Evolutionary conservation across 1,284 basidiomycete genomes (phyloP), one percentile per base, ranked within the genome.

Genomic region (Moesziomyces parantarcticus): DNA sequence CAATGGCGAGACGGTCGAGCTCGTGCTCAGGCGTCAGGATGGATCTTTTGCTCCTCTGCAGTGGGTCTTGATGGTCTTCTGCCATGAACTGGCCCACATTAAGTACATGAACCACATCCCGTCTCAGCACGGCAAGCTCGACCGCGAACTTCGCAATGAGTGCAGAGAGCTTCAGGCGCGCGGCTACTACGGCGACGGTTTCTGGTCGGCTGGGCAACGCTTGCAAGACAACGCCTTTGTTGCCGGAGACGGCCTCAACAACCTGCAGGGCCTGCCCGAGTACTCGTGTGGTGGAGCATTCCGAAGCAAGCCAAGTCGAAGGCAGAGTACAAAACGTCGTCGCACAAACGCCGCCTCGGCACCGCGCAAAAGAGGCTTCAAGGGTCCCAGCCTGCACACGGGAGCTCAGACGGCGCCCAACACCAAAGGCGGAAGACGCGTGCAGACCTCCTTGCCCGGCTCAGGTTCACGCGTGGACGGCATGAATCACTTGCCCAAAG

Each of bases 71-170:
- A 66, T 67, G 60, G 77, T 79, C 11, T 76, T 79, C 32, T 71
- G 67, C 51, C 77, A 79, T 41, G 77, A 79, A 54, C 52, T 79
- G 22, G 77, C 77, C 13, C 77, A 79, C 40, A 76, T 73, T 52
- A 71, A 66, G 55, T 69, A 76, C 46, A 79, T 79, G 77, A 77
- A 79, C 25, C 75, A 79, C 51, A 69, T 78, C 5, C 65, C 76
- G 0, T 67, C 69, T n/a, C 68, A 70, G 34, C 77, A 79, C 26
- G 76, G 73, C 21, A 73, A 71, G 46, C 58, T 77, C 3, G 77
- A 75, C 29, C 44, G 57, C n/a, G 63, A 73, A 26, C 58, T 79
- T 16, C 51, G 61, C 20, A 39, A 70, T 22, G 63, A 76, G 41
- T 72, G 67, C 25, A 47, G 61, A 16, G 46, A 73, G 2, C 52